Evolutionary conservation across 768 basidiomycete species (phyloP), one percentile per base, ranked within the genome.

Genomic region (Boletales sp.): DNA sequence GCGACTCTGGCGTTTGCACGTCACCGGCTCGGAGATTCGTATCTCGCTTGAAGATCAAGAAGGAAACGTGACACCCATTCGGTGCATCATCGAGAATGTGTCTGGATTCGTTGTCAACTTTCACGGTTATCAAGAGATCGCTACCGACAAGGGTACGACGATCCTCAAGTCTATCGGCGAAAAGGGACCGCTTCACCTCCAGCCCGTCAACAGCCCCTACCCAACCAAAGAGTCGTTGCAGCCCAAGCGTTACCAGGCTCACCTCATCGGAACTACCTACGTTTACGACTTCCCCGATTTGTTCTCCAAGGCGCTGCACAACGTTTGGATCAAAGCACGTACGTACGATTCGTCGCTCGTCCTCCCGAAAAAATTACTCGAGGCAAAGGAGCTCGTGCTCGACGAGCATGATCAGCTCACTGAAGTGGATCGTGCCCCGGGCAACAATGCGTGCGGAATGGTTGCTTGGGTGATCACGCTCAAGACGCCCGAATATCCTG

Each of bases 211-310:
- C 69, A 83, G 88, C 57, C 78, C 91, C 0, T 98, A 98, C 72
- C 84, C 95, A 13, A 98, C 95, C 50, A 99, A 96, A 73, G 95
- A 97, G 68, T 97, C 94, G 15, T 75, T 99, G 41, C 96, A 99
- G 66, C 96, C 96, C 37, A 94, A 96, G 70, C 93, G 96, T 56
- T 98, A 98, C 74, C 95, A 98, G 66, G 96, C 96, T 19, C 96
- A 99, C 70, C 82, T 97, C 51, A 86, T 96, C 58, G 96, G 96
- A 46, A 99, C 96, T 30, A 99, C 96, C 44, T 99, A 98, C 67
- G 94, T 90, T 31, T 98, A 98, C 71, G 96, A 98, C 72, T 99
- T 98, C 86, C 96, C 96, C 37, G 96, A 96, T 62, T 83, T 99
- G 56, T 99, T 98, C 79, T 87, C 94, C 35, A 98, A 98, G 74